A percentile compares a stretch with the other conserved stretches of the same genome.
phyloP scores from a whole-genome alignment of 805 yeast genomes.

The Kluyveromyces nonfermentans region DNA sequence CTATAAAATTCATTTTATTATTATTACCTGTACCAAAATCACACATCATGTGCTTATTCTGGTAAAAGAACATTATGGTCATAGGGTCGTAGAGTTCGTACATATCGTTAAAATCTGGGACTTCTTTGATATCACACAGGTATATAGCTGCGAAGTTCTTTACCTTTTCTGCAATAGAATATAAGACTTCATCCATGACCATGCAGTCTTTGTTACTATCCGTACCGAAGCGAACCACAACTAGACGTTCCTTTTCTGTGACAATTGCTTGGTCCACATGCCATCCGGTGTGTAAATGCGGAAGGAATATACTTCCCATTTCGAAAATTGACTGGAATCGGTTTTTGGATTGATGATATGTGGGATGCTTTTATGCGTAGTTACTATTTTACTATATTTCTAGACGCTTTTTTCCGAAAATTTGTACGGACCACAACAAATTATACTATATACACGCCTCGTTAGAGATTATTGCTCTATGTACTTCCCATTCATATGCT shows the following conservation, averaged over 20 bases:
- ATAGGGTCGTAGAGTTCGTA: conserved; percentile 61
- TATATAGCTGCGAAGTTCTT: conserved; percentile 83
- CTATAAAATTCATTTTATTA: conserved; percentile 78
- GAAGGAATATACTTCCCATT: conserved; percentile 78
- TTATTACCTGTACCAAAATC: conserved; percentile 98
- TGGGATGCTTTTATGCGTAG: too few species aligned
- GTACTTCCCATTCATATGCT: not conserved
- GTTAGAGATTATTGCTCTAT: not conserved
- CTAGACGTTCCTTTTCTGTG: conserved; percentile 84
- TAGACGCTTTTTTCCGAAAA: not conserved
- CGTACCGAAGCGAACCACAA: conserved; percentile 80
- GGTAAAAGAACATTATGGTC: conserved; percentile 86
- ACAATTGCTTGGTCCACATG: conserved; percentile 97
- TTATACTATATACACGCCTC: not conserved
- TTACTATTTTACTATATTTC: not conserved
- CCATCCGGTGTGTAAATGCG: conserved; percentile 82
- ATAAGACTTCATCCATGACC: conserved; percentile 83
- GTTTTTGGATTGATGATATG: too few species aligned
- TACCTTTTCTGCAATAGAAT: conserved; percentile 70
- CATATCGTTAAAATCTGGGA: conserved; percentile 72
- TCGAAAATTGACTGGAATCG: too few species aligned
- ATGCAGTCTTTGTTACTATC: conserved; percentile 71
- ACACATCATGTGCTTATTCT: conserved; percentile 95
- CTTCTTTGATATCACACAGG: conserved; percentile 80
- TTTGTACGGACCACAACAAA: not conserved